A percentile compares a stretch with the other conserved stretches of the same genome.
Conservation (phyloP, 2,329 filamentous ascomycete species). For the Zasmidium cellare region DNA sequence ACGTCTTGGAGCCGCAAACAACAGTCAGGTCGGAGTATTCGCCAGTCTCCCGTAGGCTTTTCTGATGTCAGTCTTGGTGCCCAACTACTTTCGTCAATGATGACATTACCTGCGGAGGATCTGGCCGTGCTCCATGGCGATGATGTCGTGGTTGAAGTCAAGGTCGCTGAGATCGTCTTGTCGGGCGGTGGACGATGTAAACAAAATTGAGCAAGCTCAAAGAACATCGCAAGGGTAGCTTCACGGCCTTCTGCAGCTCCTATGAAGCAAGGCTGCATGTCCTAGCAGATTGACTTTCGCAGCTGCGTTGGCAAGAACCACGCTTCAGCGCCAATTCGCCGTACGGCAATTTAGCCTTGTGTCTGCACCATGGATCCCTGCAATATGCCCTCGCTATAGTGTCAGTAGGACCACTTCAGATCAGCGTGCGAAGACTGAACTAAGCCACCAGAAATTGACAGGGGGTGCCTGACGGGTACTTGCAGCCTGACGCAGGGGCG, state of each 20-base stretch:
- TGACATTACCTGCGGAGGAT: background rate
- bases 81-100: background rate
- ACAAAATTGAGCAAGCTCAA: background rate
- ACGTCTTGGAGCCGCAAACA: constrained; percentile 39
- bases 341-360: no score
- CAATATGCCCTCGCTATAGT: no score
- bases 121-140: background rate
- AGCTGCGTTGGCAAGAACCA: no score
- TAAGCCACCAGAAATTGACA: no score
- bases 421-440: no score
- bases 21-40: constrained; percentile 46
- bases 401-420: no score
- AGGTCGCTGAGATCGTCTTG: no score
- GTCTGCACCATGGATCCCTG: no score
- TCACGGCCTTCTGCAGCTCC: background rate
- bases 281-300: no score
- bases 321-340: no score
- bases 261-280: no score
- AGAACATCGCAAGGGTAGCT: background rate
- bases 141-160: background rate
- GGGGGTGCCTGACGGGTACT: background rate
- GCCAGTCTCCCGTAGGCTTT: background rate
- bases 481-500: background rate
- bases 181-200: no score
- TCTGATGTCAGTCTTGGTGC: background rate